Base-by-base conservation (phyloP, 2,329 filamentous ascomycete genomes). In the Verticillium nonalfalfae region DNA sequence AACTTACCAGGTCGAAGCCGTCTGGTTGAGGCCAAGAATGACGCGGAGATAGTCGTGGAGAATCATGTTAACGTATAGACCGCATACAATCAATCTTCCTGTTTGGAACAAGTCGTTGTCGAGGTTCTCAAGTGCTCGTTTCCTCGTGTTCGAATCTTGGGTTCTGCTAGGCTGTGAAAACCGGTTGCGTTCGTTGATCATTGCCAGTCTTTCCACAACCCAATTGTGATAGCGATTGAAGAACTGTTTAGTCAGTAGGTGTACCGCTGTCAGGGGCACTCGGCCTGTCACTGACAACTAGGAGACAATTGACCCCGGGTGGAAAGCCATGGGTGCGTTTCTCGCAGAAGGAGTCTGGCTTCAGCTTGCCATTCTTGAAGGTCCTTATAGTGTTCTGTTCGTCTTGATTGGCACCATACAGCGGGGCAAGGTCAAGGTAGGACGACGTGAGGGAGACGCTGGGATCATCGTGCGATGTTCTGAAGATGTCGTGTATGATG, bases 281-380 rank as follows among this genome's bases (percentile, higher is more conserved):
- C 4, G 2, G 18, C 13, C 18, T 7, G 18, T 13, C 18, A 39
- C 56, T 38, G 11, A 82, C 81, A 71, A 84, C 79, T 62, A 83
- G 63, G 38, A 84, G 62, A 7, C 75, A 77, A 35, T 81, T 79
- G n/a, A 83, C 80, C 54, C 81, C 81, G 1, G 81, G 79, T 36
- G 81, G 81, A 61, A 83, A 81, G 26, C 76, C 77, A 7, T 83
- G 69, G 5, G 84, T 71, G 31, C 81, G 74, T 26, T 76, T 76
- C 64, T 83, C 81, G 0, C 80, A 80, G 66, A 85, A 85, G 66
- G 78, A 80, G 63, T 85, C 81, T 1, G 79, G 79, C 68, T 83
- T 82, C 63, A 84, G 73, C 65, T 78, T 80, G 56, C 81, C 81
- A 54, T 81, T 77, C 11, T 75, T 70, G 61, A 74, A 74, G 0